phyloP scores from a whole-genome alignment of 2,329 filamentous ascomycete species.

The Penicillium sp. region DNA sequence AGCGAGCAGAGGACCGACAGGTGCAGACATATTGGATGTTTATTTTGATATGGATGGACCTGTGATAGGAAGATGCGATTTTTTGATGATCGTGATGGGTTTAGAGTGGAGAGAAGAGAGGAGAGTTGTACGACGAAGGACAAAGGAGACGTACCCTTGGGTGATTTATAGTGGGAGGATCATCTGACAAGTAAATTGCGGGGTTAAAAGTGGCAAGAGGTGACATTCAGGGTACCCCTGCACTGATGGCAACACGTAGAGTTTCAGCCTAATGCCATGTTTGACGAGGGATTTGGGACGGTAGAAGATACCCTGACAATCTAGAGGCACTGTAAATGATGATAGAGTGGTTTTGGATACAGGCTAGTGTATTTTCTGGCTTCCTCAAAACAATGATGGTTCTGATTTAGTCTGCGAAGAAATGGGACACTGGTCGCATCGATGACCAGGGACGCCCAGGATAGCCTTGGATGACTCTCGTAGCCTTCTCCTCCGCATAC shows the following conservation, averaged over 20 bases:
- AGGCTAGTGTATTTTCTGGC: rapidly evolving
- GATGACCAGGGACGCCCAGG: slow-evolving; percentile 7
- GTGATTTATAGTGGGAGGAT: slow-evolving; percentile 18
- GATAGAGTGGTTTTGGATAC: background rate
- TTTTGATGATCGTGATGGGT: slow-evolving; percentile 2
- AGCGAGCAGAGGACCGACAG: slow-evolving; percentile 19
- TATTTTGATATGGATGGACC: background rate
- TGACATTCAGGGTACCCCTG: slow-evolving; percentile 21
- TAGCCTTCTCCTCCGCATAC: slow-evolving; percentile 2
- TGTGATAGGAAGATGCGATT: slow-evolving; percentile 2
- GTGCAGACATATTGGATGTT: slow-evolving; percentile 20
- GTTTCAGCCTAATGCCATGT: slow-evolving; percentile 7
- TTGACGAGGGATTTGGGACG: background rate
- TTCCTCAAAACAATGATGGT: background rate
- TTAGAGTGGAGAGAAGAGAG: slow-evolving; percentile 12
- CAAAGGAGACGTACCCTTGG: background rate
- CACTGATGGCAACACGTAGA: slow-evolving; percentile 11
- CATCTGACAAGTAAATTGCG: slow-evolving; percentile 22
- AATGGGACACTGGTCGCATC: slow-evolving; percentile 1
- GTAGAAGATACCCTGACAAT: background rate
- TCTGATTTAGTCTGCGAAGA: background rate
- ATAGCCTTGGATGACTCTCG: slow-evolving; percentile 1
- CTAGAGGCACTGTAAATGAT: background rate
- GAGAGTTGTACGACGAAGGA: slow-evolving; percentile 7
- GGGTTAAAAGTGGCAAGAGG: slow-evolving; percentile 16